phyloP scores from a whole-genome alignment of 140 eudicot genomes.

The Erigeron philadelphicus region DNA sequence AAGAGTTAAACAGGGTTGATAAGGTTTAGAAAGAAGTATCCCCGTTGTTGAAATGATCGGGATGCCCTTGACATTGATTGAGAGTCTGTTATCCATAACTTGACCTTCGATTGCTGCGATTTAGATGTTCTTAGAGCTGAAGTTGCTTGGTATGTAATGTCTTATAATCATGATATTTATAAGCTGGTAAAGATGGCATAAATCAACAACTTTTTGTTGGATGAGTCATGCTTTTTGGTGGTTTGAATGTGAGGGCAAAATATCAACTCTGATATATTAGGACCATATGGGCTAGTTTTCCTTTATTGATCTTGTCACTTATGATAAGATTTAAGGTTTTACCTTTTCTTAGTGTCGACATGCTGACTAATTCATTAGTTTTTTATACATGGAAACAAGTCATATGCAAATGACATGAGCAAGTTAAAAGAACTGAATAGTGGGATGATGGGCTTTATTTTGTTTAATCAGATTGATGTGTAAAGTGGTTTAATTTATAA shows the following conservation, averaged over 20 bases:
- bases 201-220: slow-evolving; percentile 17
- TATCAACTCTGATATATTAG: no score
- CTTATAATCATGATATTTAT: slow-evolving; percentile 17
- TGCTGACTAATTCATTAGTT: background rate
- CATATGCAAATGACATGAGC: slow-evolving; percentile 9
- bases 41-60: slow-evolving; percentile 3
- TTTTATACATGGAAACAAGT: background rate
- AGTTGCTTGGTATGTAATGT: slow-evolving; percentile 7
- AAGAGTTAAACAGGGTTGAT: background rate
- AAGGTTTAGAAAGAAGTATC: slow-evolving; percentile 19
- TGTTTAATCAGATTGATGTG: slow-evolving; percentile 21
- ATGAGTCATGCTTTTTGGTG: slow-evolving; percentile 26
- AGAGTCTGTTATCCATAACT: slow-evolving; percentile 18
- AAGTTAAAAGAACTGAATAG: background rate
- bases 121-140: background rate
- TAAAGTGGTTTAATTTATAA: slow-evolving; percentile 6
- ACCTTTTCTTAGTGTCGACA: no score
- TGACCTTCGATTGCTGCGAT: background rate
- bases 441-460: background rate
- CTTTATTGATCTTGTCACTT: background rate
- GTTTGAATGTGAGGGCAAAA: slow-evolving; percentile 9
- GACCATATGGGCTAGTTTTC: background rate
- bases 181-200: slow-evolving; percentile 17
- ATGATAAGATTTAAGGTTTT: no score
- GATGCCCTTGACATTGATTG: background rate